These are phyloP conservation scores for Jackrogersella multiformis DNA, from an alignment of 495 filamentous ascomycete genomes.

Conservation along the genomic window DNA sequence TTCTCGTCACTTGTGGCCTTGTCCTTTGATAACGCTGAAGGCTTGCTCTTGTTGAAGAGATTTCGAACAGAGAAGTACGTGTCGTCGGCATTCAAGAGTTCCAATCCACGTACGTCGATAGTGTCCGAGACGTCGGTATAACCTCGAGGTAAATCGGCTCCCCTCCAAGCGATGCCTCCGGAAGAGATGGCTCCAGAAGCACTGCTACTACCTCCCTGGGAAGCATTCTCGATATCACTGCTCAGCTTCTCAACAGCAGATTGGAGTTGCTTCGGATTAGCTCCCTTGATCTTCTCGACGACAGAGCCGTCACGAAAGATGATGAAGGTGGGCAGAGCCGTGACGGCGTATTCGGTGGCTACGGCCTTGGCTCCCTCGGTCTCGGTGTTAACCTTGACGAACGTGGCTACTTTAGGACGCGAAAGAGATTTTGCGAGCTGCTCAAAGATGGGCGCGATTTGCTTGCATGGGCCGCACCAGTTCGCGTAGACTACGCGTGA, in stretches of 20 bases:
- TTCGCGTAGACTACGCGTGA: conserved; percentile 77
- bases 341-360: conserved; percentile 73
- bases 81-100: conserved; percentile 85
- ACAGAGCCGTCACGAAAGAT: conserved; percentile 80
- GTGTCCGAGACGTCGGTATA: conserved; percentile 86
- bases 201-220: conserved; percentile 56
- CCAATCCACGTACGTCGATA: conserved; percentile 79
- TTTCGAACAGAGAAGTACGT: conserved; percentile 71
- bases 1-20: conserved; percentile 62
- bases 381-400: conserved; percentile 88
- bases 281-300: conserved; percentile 73
- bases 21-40: conserved; percentile 69
- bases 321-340: conserved; percentile 87
- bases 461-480: conserved; percentile 87
- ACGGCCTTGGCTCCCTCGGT: conserved; percentile 70
- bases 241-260: conserved; percentile 76
- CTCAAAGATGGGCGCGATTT: conserved; percentile 85
- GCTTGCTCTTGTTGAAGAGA: conserved; percentile 77
- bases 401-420: conserved; percentile 76
- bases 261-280: conserved; percentile 73
- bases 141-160: conserved; percentile 75
- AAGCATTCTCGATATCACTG: conserved; percentile 67
- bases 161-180: conserved; percentile 70
- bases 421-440: conserved; percentile 77
- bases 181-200: conserved; percentile 53